phyloP scores from a whole-genome alignment of 2,329 filamentous ascomycete genomes.

The Aphanoascus verrucosus region DNA sequence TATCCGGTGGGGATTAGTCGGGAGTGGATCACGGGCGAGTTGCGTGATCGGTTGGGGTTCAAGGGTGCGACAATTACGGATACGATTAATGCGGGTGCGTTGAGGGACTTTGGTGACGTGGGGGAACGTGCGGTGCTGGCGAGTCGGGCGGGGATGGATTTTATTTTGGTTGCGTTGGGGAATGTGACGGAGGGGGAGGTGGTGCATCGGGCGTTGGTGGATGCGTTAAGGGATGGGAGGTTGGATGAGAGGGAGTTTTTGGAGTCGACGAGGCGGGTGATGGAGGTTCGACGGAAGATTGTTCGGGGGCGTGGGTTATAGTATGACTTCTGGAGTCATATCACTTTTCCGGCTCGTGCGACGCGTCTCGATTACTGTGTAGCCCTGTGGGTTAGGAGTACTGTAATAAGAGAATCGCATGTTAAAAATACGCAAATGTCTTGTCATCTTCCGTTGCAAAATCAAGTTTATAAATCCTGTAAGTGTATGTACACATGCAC shows the following conservation, averaged over 20 bases:
- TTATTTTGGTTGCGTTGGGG: conserved; percentile 22
- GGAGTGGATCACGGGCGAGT: conserved; percentile 22
- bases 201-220: conserved; percentile 18
- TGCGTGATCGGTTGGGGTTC: conserved; percentile 22
- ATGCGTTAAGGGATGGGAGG: conserved; percentile 1
- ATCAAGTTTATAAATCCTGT: no score
- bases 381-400: no score
- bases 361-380: no score
- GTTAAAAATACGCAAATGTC: no score
- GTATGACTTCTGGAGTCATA: no score
- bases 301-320: no score
- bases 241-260: conserved; percentile 5
- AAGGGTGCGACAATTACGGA: conserved; percentile 25
- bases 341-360: no score
- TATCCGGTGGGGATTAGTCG: conserved; percentile 24
- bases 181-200: conserved; percentile 24
- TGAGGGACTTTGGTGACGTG: conserved; percentile 21
- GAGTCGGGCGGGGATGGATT: conserved; percentile 24
- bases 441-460: no score
- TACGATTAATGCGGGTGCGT: conserved; percentile 24
- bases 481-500: no score
- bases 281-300: background rate
- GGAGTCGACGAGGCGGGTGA: conserved; percentile 1
- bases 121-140: conserved; percentile 20
- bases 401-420: no score